Evolutionary conservation across 1,284 basidiomycete genomes (phyloP).

Genomic region (Abortiporus biennis): DNA sequence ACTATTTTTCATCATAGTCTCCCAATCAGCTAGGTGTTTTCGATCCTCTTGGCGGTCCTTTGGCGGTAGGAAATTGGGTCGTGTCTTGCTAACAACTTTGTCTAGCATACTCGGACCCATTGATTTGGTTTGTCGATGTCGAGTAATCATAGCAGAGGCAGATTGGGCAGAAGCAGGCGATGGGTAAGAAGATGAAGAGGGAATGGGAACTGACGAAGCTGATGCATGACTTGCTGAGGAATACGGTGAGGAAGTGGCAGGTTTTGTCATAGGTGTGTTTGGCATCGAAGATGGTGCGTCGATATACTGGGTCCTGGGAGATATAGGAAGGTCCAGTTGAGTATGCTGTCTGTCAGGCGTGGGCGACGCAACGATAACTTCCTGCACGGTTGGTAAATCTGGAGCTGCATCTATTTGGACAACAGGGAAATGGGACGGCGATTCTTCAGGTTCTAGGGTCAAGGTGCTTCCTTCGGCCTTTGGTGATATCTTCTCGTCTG

Average conservation of each 20-base stretch:
- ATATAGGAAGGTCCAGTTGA: too few relatives aligned
- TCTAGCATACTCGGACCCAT: slow-evolving; percentile 64
- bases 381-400: slow-evolving; percentile 21
- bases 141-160: slow-evolving; percentile 10
- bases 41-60: slow-evolving; percentile 78
- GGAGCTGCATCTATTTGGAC: slow-evolving; percentile 43
- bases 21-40: slow-evolving; percentile 86
- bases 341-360: too few relatives aligned
- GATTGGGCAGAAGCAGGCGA: slow-evolving; percentile 13
- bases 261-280: too few relatives aligned
- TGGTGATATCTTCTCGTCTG: not conserved
- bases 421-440: slow-evolving; percentile 28
- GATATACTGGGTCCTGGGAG: too few relatives aligned
- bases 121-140: slow-evolving; percentile 44
- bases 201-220: slow-evolving; percentile 9
- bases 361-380: slow-evolving; percentile 11
- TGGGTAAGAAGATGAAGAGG: slow-evolving; percentile 14
- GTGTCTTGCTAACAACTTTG: slow-evolving; percentile 71
- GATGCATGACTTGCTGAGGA: slow-evolving; percentile 14
- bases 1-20: slow-evolving; percentile 86
- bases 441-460: slow-evolving; percentile 7
- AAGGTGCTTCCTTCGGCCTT: slow-evolving; percentile 11
- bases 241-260: slow-evolving; percentile 8
- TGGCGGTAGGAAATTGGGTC: slow-evolving; percentile 81
- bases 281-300: too few relatives aligned